phyloP scores from a whole-genome alignment of 306 rosid species.

The Amphicarpaea edgeworthii region DNA sequence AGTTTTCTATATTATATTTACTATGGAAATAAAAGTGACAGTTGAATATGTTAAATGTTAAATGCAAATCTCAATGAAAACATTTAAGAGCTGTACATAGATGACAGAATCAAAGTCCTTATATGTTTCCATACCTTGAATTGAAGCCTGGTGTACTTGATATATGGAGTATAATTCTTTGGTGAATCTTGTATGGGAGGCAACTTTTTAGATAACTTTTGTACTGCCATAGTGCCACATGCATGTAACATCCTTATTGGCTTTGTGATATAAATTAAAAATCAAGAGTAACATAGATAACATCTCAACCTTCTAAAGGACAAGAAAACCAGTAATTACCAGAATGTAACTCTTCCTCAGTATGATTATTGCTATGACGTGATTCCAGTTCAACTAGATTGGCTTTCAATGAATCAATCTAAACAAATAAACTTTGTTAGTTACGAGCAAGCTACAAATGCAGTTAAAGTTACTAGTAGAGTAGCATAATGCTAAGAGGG shows the following conservation, averaged over 20 bases:
- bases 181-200: conserved; percentile 58
- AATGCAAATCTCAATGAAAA: conserved; percentile 33
- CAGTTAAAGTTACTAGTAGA: conserved; percentile 1
- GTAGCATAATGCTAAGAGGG: conserved; percentile 2
- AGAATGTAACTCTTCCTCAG: conserved; percentile 53
- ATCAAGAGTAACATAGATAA: conserved; percentile 13
- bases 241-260: conserved; percentile 50
- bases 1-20: too few species aligned
- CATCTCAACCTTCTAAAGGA: conserved; percentile 23
- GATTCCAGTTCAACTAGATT: conserved; percentile 56
- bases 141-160: conserved; percentile 85
- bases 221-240: conserved; percentile 53
- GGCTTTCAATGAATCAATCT: conserved; percentile 69
- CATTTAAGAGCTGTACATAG: conserved; percentile 25
- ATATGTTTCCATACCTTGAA: conserved; percentile 70
- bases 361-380: conserved; percentile 43
- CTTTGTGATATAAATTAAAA: conserved; percentile 45
- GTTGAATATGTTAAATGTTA: conserved; percentile 6
- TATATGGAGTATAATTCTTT: conserved; percentile 71
- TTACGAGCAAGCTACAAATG: conserved; percentile 24
- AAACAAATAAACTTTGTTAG: conserved; percentile 47
- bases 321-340: conserved; percentile 56
- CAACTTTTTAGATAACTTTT: conserved; percentile 50
- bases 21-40: conserved; percentile 22
- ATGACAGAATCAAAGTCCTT: conserved; percentile 31